Evolutionary conservation across 306 rosid species (phyloP), one percentile per base, ranked within the genome.

Genomic region (Purshia tridentata): DNA sequence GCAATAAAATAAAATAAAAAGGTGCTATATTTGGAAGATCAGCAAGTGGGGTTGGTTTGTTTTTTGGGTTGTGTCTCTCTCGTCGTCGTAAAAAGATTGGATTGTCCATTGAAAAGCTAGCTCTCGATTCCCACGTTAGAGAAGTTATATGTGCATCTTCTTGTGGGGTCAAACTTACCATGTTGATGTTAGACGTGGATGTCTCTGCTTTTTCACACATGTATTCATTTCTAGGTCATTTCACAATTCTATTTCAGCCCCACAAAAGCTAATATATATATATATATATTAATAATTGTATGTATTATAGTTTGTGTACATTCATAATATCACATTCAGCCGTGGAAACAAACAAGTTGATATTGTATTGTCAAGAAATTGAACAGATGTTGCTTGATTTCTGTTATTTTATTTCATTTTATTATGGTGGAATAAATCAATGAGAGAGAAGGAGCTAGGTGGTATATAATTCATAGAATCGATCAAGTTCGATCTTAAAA

Each of bases 161-260:
- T 22, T 57, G 75, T 57, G 75, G 75, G 66, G 66, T 22, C 6
- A 22, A 44, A 9, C 29, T 18, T 40, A 9, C 3, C 44, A 23
- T 35, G 44, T 18, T 6, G 29, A 29, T 29, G 64, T 58, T 58
- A 7, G 22, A 37, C 16, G 14, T 39, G 22, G 20, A 19, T 44
- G 66, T 56, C 75, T 56, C 3, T 55, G 54, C 29, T 70, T 70
- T 70, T 57, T n/a, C 41, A 23, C 29, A 50, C 66, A 71, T 71
- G 12, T 57, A 56, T 55, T 71, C 45, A 11, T 44, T 44, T 14
- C 35, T 29, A 20, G 9, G 52, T 41, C 65, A 42, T 70, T 22
- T 70, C 65, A 41, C 20, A 39, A 56, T 56, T 4, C 40, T 19
- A 29, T 29, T 23, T 16, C 67, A 16, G 19, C 3, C 61, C 73